These are phyloP conservation scores for Coniosporium tulheliwenetii DNA, from an alignment of 2,329 filamentous ascomycete species.

Conservation along the genomic window DNA sequence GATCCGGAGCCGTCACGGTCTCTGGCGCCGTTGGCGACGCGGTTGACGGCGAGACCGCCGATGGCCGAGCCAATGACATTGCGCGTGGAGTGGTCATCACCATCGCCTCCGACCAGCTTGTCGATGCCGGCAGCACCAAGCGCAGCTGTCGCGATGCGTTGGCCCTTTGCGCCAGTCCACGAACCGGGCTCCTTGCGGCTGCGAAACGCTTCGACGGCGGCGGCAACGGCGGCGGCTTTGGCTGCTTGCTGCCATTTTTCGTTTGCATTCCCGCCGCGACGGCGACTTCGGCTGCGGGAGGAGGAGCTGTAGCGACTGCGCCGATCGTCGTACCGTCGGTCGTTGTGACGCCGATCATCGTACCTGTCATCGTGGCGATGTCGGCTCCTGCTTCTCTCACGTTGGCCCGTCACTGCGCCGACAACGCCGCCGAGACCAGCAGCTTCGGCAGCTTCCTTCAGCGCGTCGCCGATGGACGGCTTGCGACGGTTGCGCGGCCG, in stretches of 20 bases:
- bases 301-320: constrained; percentile 38
- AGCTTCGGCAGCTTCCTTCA: constrained; percentile 23
- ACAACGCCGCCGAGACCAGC: constrained; percentile 42
- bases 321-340: constrained; percentile 26
- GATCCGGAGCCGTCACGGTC: constrained; percentile 30
- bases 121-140: constrained; percentile 75
- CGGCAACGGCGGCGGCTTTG: constrained; percentile 78
- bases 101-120: constrained; percentile 50
- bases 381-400: constrained; percentile 47
- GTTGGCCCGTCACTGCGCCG: constrained; percentile 34
- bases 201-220: constrained; percentile 82
- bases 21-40: constrained; percentile 67
- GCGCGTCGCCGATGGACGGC: constrained; percentile 44
- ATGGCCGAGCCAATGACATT: constrained; percentile 77
- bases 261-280: constrained; percentile 31
- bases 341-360: constrained; percentile 6
- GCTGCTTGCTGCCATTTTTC: constrained; percentile 62
- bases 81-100: constrained; percentile 60
- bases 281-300: constrained; percentile 35
- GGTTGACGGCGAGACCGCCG: constrained; percentile 74
- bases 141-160: constrained; percentile 79
- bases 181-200: constrained; percentile 76
- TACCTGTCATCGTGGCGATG: constrained; percentile 41
- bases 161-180: constrained; percentile 85
- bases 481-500: constrained; percentile 30